Conservation (phyloP, 169 alveolate genomes). For the Cryptosporidium tyzzeri region DNA sequence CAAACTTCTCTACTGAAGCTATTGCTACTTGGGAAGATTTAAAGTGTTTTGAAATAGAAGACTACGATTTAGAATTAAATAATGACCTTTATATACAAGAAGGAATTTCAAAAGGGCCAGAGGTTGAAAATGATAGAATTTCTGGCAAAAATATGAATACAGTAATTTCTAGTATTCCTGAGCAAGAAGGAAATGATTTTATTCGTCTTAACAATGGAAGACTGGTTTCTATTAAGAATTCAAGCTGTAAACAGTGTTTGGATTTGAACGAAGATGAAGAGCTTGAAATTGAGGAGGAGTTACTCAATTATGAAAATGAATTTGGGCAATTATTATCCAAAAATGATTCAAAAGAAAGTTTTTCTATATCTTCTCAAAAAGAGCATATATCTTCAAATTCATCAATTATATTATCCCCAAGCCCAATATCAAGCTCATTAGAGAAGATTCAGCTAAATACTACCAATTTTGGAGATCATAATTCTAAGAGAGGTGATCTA, state of each 20-base stretch:
- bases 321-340: not conserved
- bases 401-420: not conserved
- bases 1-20: conserved; percentile 27
- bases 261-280: conserved; percentile 54
- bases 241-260: conserved; percentile 34
- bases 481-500: conserved; percentile 51
- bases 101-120: not conserved
- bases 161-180: conserved; percentile 20
- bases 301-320: conserved; percentile 19
- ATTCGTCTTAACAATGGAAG: conserved; percentile 9
- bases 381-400: not conserved
- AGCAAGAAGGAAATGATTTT: conserved; percentile 55
- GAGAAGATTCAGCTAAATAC: conserved; percentile 5
- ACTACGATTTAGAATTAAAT: not conserved
- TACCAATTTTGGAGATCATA: conserved; percentile 8
- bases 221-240: conserved; percentile 13
- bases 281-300: conserved; percentile 27
- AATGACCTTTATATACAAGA: not conserved
- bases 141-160: not conserved
- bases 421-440: not conserved
- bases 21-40: conserved; percentile 20
- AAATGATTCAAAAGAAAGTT: not conserved
- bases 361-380: not conserved
- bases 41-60: conserved; percentile 53
- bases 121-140: conserved; percentile 1